phyloP scores from a whole-genome alignment of 2,329 filamentous ascomycete species.

The Zymoseptoria ardabiliae region DNA sequence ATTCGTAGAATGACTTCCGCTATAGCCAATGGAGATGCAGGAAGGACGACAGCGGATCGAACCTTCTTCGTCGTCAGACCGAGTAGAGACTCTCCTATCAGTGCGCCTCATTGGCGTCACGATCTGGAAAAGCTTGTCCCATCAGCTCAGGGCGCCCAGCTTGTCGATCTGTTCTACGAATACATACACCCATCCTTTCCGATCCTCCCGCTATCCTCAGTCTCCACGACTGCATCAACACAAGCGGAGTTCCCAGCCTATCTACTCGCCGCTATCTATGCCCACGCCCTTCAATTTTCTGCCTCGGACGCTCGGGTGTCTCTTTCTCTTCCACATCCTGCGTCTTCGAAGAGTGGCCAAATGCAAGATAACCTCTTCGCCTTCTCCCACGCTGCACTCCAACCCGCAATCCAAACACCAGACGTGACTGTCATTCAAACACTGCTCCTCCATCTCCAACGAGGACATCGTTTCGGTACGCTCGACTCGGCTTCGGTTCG shows the following conservation, averaged over 20 bases:
- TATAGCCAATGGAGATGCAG: conserved; percentile 12
- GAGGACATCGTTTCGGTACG: conserved; percentile 19
- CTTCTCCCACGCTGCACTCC: conserved; percentile 27
- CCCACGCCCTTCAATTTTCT: conserved; percentile 39
- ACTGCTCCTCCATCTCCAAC: conserved; percentile 28
- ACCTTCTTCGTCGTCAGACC: conserved; percentile 32
- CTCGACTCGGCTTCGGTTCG: neutral
- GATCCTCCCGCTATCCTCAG: conserved; percentile 21
- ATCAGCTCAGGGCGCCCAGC: conserved; percentile 29
- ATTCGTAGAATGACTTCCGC: conserved; percentile 27
- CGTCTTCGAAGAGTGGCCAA: conserved; percentile 10
- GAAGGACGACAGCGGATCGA: conserved; percentile 15
- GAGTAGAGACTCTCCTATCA: conserved; percentile 25
- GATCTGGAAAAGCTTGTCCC: conserved; percentile 28
- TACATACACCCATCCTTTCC: conserved; percentile 42
- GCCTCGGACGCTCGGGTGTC: conserved; percentile 42
- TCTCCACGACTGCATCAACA: neutral
- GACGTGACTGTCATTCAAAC: conserved; percentile 27
- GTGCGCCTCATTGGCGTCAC: conserved; percentile 21
- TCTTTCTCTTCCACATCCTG: conserved; percentile 29
- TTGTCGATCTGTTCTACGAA: conserved; percentile 36
- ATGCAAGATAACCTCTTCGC: conserved; percentile 24
- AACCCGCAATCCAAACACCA: conserved; percentile 26
- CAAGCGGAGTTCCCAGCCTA: conserved; percentile 18
- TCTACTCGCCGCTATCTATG: conserved; percentile 38